Conservation (phyloP, 257 asterid genomes). For the Gentiana macrophylla region DNA sequence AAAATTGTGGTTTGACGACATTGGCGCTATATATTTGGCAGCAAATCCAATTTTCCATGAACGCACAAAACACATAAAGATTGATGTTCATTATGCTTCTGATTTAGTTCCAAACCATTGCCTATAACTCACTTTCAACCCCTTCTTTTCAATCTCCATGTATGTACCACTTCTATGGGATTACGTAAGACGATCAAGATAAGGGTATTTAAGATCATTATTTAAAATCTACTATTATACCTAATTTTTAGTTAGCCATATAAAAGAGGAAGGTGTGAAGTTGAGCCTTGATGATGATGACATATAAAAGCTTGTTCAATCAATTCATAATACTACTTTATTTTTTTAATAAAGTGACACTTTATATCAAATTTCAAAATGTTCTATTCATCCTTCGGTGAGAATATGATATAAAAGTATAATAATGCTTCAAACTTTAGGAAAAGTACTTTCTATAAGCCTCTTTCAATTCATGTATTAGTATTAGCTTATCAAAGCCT, state of each 20-base stretch:
- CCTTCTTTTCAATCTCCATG: no score
- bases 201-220: no score
- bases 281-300: not conserved
- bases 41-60: no score
- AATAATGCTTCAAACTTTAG: constrained; percentile 11
- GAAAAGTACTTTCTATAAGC: constrained; percentile 7
- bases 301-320: constrained; percentile 2
- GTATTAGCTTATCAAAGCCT: constrained; percentile 10
- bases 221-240: no score
- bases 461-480: not conserved
- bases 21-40: no score
- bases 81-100: no score
- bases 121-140: no score
- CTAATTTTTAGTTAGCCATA: constrained; percentile 2
- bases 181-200: no score
- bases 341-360: constrained; percentile 1
- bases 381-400: constrained; percentile 15
- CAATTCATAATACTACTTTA: not conserved
- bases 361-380: constrained; percentile 8
- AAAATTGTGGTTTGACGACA: no score
- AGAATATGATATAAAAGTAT: constrained; percentile 8
- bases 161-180: no score
- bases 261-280: not conserved
- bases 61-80: no score
- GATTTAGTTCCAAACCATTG: no score